Base-by-base conservation (phyloP, 257 asterid genomes). In the Plantago major region DNA sequence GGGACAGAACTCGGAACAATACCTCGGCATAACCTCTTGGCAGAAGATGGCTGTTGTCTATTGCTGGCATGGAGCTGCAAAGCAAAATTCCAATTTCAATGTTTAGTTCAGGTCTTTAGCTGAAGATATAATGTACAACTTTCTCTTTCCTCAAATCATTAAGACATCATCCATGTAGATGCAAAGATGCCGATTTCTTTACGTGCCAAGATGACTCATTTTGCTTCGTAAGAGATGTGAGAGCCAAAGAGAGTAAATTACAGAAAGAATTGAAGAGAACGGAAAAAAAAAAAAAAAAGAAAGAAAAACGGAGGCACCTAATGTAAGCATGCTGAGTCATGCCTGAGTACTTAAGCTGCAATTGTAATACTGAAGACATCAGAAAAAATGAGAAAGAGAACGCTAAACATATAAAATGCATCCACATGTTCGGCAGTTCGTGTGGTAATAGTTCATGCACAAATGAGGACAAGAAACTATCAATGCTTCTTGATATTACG, bases 11-110 rank as follows among this genome's bases (percentile, higher is more conserved):
- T 70, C 22, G 62, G 72, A 67, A 60, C 28, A 48, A 62, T 77
- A 92, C 98, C 95, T 81, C 66, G 69, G 71, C 92, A 78, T 68
- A 81, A 63, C 73, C 91, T 82, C 82, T 92, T 92, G 55, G 68
- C 76, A n/a, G 81, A 76, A 60, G 93, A 79, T 59, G 96, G 77
- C 48, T 60, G 71, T 67, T 76, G 89, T 60, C 95, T 86, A 62
- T 68, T 81, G 73, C 89, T 82, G 68, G 96, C 77, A 82, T 92
- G 99, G 78, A 92, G 99, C 99, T 92, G 88, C 74, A 74, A 76
- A 42, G 44, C 72, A 56, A 72, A 51, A 60, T 37, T 42, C 64
- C 58, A 70, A 44, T 40, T 59, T 64, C 33, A 56, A 48, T 37
- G 46, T 38, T 48, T 44, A 40, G 52, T 52, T 59, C 44, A 17